Evolutionary conservation across 768 basidiomycete species (phyloP).

Genomic region (Suillus discolor): DNA sequence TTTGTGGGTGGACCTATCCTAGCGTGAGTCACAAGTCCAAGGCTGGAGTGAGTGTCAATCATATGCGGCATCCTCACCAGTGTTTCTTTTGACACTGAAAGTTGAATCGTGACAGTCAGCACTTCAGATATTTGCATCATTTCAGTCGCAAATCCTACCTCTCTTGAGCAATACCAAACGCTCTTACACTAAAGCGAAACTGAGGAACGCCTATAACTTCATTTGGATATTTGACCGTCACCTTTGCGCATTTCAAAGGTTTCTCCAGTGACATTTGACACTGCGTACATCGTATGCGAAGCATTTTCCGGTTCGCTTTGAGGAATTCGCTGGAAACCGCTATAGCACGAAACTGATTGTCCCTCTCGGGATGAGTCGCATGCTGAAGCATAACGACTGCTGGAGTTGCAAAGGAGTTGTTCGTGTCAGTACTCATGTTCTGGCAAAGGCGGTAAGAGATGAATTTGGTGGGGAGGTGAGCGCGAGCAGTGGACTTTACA

Average conservation of each 20-base stretch:
- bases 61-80: not conserved
- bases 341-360: not conserved
- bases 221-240: not conserved
- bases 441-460: not conserved
- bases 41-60: not conserved
- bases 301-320: not conserved
- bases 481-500: no score
- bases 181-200: not conserved
- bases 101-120: not conserved
- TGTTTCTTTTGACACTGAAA: not conserved
- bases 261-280: not conserved
- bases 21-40: not conserved
- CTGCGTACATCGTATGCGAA: not conserved
- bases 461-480: not conserved
- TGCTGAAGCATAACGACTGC: not conserved
- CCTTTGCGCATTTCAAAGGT: slow-evolving; percentile 1
- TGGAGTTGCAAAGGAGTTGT: not conserved
- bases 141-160: not conserved
- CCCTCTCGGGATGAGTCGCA: not conserved
- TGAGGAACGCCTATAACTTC: not conserved
- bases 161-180: slow-evolving; percentile 1
- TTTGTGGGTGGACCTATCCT: not conserved
- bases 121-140: not conserved
- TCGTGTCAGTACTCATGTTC: not conserved
- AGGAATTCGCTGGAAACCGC: not conserved